Conservation (phyloP, 169 alveolate species). For the Plasmodium berghei region DNA sequence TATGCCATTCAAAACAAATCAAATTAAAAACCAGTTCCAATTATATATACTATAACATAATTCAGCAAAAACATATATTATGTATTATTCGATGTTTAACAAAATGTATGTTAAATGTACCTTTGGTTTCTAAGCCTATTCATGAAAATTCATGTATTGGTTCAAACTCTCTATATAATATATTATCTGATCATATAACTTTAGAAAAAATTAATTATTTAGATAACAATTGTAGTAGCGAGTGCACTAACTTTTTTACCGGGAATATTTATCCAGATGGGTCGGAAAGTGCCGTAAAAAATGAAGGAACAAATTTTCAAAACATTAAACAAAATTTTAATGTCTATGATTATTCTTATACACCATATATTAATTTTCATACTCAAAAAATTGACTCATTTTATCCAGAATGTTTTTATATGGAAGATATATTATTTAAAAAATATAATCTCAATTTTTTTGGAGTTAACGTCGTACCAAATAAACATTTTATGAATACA, state of each 20-base stretch:
- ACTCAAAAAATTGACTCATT: conserved; percentile 24
- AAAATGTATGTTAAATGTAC: conserved; percentile 76
- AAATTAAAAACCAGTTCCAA: conserved; percentile 28
- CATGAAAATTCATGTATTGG: conserved; percentile 60
- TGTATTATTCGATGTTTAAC: conserved; percentile 73
- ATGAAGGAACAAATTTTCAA: neutral
- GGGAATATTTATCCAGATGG: conserved; percentile 3
- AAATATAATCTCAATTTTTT: conserved; percentile 60
- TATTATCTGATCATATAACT: conserved; percentile 59
- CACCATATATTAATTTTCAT: conserved; percentile 16
- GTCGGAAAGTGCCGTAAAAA: neutral
- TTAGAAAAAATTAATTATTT: conserved; percentile 60
- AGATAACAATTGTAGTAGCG: conserved; percentile 17
- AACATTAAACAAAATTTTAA: conserved; percentile 1
- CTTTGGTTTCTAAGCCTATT: conserved; percentile 70
- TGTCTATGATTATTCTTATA: conserved; percentile 60
- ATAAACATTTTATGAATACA: neutral
- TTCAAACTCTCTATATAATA: conserved; percentile 10
- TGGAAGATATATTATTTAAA: conserved; percentile 62
- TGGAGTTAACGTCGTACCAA: conserved; percentile 19
- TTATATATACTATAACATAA: conserved; percentile 52
- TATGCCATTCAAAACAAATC: conserved; percentile 39
- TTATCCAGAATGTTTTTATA: conserved; percentile 60
- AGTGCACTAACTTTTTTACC: neutral
- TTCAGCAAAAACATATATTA: conserved; percentile 69